A percentile compares a stretch with the other conserved stretches of the same genome.
Conservation (phyloP, 2,329 filamentous ascomycete genomes). For the Nemania bipapillata region DNA sequence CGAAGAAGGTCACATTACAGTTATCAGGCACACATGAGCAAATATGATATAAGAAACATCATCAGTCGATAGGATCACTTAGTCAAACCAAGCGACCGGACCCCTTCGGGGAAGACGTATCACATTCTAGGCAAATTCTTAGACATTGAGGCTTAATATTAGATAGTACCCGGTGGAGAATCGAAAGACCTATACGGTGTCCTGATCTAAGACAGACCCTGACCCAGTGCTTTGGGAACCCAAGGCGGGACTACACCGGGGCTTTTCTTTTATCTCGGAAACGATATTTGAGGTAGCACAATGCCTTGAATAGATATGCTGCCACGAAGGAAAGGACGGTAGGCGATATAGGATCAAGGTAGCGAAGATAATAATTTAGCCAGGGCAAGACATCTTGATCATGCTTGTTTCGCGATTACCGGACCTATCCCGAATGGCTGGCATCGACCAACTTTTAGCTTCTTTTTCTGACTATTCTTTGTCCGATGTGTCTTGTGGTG, state of each 20-base stretch:
- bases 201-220: conserved; percentile 19
- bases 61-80: too few species aligned
- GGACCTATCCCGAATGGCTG: not conserved
- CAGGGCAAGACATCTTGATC: not conserved
- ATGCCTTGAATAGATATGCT: not conserved
- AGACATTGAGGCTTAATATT: not conserved
- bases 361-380: not conserved
- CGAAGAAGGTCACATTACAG: too few species aligned
- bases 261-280: not conserved
- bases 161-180: conserved; percentile 4
- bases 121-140: not conserved
- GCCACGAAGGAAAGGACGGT: too few species aligned
- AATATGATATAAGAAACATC: too few species aligned
- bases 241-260: conserved; percentile 20
- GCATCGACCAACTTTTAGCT: not conserved
- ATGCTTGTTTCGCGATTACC: not conserved
- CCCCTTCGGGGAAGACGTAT: not conserved
- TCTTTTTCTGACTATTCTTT: not conserved
- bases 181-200: conserved; percentile 15
- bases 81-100: not conserved
- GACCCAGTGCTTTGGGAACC: conserved; percentile 16
- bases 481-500: not conserved
- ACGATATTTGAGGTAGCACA: not conserved
- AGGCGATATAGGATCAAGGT: too few species aligned
- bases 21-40: too few species aligned